Percentiles rank a stretch among this genome's conserved stretches.
These are phyloP conservation scores for Cyclotella distinguenda DNA, from an alignment of 108 stramenopile genomes.

Conservation along the genomic window DNA sequence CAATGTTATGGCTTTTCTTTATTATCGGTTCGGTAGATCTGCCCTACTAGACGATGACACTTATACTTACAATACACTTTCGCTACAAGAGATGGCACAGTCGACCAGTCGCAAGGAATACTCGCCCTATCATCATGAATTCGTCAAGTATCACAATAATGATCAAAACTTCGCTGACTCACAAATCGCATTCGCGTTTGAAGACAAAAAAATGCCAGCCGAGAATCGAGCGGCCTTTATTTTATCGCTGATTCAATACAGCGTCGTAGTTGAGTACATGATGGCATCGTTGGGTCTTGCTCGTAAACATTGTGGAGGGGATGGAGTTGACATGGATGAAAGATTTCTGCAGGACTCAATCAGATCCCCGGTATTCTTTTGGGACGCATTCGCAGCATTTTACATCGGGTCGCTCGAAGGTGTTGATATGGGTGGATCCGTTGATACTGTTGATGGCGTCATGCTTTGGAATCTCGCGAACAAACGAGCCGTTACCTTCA, in stretches of 20 bases:
- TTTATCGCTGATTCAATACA: slow-evolving; percentile 55
- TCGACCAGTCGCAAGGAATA: slow-evolving; percentile 40
- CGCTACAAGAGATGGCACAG: slow-evolving; percentile 61
- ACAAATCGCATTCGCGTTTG: slow-evolving; percentile 52
- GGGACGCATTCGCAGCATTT: slow-evolving; percentile 80
- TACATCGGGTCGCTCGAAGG: slow-evolving; percentile 85
- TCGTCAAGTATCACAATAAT: slow-evolving; percentile 50
- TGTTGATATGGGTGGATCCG: slow-evolving; percentile 53
- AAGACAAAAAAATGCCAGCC: slow-evolving; percentile 46
- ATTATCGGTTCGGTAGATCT: slow-evolving; percentile 76
- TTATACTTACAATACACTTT: slow-evolving; percentile 51
- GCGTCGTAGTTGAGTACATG: slow-evolving; percentile 67
- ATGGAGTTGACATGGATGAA: slow-evolving; percentile 8
- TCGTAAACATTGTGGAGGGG: slow-evolving; percentile 46
- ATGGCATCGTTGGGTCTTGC: slow-evolving; percentile 60
- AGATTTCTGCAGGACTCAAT: slow-evolving; percentile 25
- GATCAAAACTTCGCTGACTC: slow-evolving; percentile 61
- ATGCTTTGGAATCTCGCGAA: slow-evolving; percentile 70
- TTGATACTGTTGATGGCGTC: slow-evolving; percentile 68
- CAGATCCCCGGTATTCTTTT: slow-evolving; percentile 42
- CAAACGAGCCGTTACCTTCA: slow-evolving; percentile 74
- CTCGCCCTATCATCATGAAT: slow-evolving; percentile 60
- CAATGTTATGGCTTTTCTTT: slow-evolving; percentile 52
- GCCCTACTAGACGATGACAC: slow-evolving; percentile 56
- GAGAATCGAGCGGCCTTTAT: slow-evolving; percentile 56